A percentile compares a stretch with the other conserved stretches of the same genome.
phyloP scores from a whole-genome alignment of 345 rosid species.

The Linum tenue region DNA sequence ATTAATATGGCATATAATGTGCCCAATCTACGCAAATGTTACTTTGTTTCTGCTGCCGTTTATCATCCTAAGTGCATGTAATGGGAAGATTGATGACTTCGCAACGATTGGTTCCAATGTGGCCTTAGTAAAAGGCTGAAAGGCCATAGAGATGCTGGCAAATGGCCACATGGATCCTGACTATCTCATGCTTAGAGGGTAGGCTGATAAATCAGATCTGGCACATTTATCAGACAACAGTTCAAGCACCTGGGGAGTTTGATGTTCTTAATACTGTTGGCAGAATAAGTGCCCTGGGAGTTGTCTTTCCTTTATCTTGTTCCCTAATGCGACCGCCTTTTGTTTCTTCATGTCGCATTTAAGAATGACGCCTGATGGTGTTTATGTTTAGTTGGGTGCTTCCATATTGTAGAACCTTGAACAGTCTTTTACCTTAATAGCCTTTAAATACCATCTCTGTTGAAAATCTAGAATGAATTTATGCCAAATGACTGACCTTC shows the following conservation, averaged over 20 bases:
- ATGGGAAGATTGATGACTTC: too few relatives aligned
- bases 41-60: too few relatives aligned
- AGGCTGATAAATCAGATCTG: too few relatives aligned
- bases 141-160: too few relatives aligned
- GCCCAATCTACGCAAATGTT: not conserved
- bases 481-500: slow-evolving; percentile 8
- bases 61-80: too few relatives aligned
- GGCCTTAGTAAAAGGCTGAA: too few relatives aligned
- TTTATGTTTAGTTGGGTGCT: not conserved
- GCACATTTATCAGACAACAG: too few relatives aligned
- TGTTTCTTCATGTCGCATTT: not conserved
- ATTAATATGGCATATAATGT: too few relatives aligned
- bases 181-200: too few relatives aligned
- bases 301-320: not conserved
- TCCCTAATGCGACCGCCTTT: not conserved
- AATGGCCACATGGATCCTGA: too few relatives aligned
- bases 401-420: not conserved
- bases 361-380: not conserved
- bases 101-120: too few relatives aligned
- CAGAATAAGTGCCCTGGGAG: not conserved
- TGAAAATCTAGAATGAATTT: not conserved
- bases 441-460: not conserved
- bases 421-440: not conserved
- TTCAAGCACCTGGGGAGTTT: not conserved
- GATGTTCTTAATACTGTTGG: not conserved